Evolutionary conservation across 805 yeast genomes (phyloP), one percentile per base, ranked within the genome.

Genomic region (Clavispora asparagi): DNA sequence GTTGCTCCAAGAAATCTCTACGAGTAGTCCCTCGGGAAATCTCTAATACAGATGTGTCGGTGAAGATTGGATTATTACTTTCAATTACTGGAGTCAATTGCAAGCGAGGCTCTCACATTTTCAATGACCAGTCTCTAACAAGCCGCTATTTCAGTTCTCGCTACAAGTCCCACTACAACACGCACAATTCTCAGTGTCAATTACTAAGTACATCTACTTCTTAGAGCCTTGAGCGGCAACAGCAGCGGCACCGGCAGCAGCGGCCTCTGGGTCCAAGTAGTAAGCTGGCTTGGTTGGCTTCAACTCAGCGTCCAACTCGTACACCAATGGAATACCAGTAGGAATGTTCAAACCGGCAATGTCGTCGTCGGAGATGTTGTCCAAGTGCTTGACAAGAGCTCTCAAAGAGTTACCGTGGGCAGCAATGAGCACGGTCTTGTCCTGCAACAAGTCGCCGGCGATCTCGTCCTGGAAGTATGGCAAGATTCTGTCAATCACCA

Each of bases 401-500:
- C 98, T 87, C 71, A 91, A 81, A 43, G 98, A 92, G 88, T 92
- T 92, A 76, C 98, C 98, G 79, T 91, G 98, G 57, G 98, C 98
- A 63, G 95, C 92, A 66, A 91, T 71, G 69, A 91, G 72, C 48
- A 92, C 98, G 52, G 95, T 87, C 82, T 92, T 91, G 64, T 89
- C 95, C 29, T 66, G 82, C 65, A 87, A 75, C 64, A 91, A 78
- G 72, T 88, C 94, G 67, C 78, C 78, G 67, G 96, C 81, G 63
- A 91, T 88, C 65, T 81, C 85, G 66, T 87, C 95, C 74, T 89
- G 91, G 95, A 94, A 91, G 88, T 84, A 91, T 65, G 98, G 98
- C 68, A 91, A 81, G 71, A 91, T 70, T 79, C 98, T 88, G 77
- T 91, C 97, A 66, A 91, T 91, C 61, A 92, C 97, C 67, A 92